These are phyloP conservation scores for Cytospora chrysosperma DNA, from an alignment of 2,329 filamentous ascomycete genomes.

Conservation along the genomic window DNA sequence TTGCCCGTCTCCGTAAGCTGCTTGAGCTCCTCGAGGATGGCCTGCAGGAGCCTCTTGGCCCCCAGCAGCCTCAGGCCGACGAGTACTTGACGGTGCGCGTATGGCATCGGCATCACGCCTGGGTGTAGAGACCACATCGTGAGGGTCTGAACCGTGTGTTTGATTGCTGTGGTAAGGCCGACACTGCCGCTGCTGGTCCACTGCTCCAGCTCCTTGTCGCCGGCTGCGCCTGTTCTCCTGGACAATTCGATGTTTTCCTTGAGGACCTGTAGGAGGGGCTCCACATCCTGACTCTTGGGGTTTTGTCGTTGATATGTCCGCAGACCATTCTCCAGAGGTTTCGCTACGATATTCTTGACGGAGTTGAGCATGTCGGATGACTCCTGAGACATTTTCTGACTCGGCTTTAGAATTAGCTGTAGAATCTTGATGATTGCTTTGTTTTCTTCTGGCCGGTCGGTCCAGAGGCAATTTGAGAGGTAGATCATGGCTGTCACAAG, in stretches of 20 bases:
- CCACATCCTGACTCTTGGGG: slow-evolving; percentile 66
- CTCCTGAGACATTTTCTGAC: slow-evolving; percentile 65
- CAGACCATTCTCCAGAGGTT: slow-evolving; percentile 65
- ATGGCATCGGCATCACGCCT: slow-evolving; percentile 58
- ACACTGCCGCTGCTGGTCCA: slow-evolving; percentile 60
- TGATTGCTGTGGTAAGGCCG: slow-evolving; percentile 58
- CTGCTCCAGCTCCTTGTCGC: slow-evolving; percentile 65
- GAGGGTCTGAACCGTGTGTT: slow-evolving; percentile 61
- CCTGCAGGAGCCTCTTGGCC: slow-evolving; percentile 56
- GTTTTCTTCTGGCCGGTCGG: slow-evolving; percentile 61
- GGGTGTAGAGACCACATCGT: slow-evolving; percentile 66
- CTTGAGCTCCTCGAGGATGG: slow-evolving; percentile 68
- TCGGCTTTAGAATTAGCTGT: slow-evolving; percentile 68
- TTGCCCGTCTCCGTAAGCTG: slow-evolving; percentile 59
- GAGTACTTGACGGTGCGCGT: slow-evolving; percentile 71
- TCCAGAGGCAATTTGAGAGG: slow-evolving; percentile 68
- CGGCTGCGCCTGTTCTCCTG: slow-evolving; percentile 60
- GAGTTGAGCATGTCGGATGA: slow-evolving; percentile 68
- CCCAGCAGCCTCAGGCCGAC: slow-evolving; percentile 61
- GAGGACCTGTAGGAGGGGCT: slow-evolving; percentile 66
- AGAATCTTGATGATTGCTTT: slow-evolving; percentile 70
- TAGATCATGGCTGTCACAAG: slow-evolving; percentile 72
- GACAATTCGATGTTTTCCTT: slow-evolving; percentile 57
- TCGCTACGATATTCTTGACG: slow-evolving; percentile 70
- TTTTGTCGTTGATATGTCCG: slow-evolving; percentile 65